Base-by-base conservation (phyloP, 345 rosid species). In the Eucalyptus erythrocorys region DNA sequence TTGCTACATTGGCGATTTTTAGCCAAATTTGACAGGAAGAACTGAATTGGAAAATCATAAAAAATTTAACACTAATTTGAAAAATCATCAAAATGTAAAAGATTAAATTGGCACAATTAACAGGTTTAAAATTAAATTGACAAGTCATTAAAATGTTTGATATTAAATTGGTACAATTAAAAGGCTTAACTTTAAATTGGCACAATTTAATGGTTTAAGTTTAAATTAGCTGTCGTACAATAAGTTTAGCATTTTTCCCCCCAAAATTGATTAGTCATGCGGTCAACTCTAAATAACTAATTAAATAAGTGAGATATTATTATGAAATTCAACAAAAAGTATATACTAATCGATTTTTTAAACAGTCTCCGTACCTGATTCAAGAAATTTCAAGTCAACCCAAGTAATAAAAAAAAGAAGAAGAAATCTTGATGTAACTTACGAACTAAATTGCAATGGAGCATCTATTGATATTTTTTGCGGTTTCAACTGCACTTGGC, bases 1-100 rank as follows among this genome's bases (percentile, higher is more conserved):
- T 55, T 22, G 5, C 6, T 26, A 4, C 0, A 24, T 24, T 3
- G 24, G 0, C 1, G 13, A 55, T 55, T 55, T 55, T 22, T 0
- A 22, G 11, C 27, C 13, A 55, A 9, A 55, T 8, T 55, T 2
- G 5, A 55, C 1, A 2, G 30, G 3, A 55, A 55, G 5, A 22
- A 55, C 1, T 22, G 0, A 22, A 24, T 55, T 55, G 61, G 6
- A 24, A 55, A 55, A 55, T 55, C 13, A 22, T 55, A 24, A 24
- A 55, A 55, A 24, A 26, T 4, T 55, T 26, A 55, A 9, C 3
- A 1, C 13, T 55, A 55, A 21, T 6, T 55, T 55, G 30, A 26
- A 55, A 24, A 55, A 55, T 24, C 13, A 55, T 55, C 30, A 55
- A 55, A 55, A 55, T 55, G 61, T 55, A 8, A 22, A 55, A 24